Base-by-base conservation (phyloP, 306 rosid species). In the Castanopsis chinensis region DNA sequence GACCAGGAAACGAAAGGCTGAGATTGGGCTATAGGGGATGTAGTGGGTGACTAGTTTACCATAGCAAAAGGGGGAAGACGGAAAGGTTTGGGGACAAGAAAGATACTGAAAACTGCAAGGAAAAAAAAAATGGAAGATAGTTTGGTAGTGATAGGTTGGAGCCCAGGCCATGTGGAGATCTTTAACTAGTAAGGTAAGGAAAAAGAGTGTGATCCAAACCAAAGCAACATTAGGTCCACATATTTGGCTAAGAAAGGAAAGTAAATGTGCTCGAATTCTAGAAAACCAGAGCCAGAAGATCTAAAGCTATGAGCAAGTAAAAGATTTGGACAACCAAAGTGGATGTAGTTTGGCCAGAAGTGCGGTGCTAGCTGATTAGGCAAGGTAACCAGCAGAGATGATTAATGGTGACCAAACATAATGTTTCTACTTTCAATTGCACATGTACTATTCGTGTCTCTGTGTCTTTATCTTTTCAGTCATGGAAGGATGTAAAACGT, bases 151-250 rank as follows among this genome's bases (percentile, higher is more conserved):
- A 89, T 84, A 73, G 87, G 72, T 79, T 78, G 81, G 41, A 79
- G 75, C 83, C 91, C 89, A 91, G 90, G 92, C 90, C 90, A 81
- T 71, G 27, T n/a, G 37, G 54, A 82, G 61, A 79, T 83, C 80
- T 83, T 59, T 69, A 19, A 14, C 25, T 1, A 61, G 18, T 0
- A 14, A 60, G 58, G 61, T 41, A 41, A 41, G 45, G 45, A 45
- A 49, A 71, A 3, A 23, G 35, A 4, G 32, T 8, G 0, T 1
- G 5, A 53, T 45, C 3, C n/a, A 27, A 59, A 13, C 61, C 64
- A 76, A 75, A 49, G 78, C 78, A 71, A 71, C 54, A 5, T 81
- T 49, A 30, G 55, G 7, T 0, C 7, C 56, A 70, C 9, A 4
- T 70, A 10, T 3, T 35, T 9, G 4, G 27, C 70, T 25, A 20